phyloP scores from a whole-genome alignment of 345 rosid genomes.

The Euphorbia lathyris region DNA sequence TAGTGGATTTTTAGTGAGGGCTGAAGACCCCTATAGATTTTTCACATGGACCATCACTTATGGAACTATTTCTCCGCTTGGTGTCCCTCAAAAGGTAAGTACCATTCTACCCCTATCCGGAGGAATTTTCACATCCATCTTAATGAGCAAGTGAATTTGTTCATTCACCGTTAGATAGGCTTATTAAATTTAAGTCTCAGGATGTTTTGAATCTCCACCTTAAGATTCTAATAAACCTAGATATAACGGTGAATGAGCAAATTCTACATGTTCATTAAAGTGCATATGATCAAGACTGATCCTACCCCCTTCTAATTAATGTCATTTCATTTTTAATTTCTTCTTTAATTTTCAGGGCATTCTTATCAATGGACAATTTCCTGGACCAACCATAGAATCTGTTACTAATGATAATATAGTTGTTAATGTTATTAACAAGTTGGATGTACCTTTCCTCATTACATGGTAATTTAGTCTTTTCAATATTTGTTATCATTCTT shows the following conservation, averaged over 20 bases:
- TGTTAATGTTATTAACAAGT: slow-evolving; percentile 60
- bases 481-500: not conserved
- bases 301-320: too few relatives aligned
- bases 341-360: slow-evolving; percentile 49
- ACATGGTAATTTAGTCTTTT: slow-evolving; percentile 60
- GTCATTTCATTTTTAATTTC: not conserved
- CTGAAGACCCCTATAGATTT: slow-evolving; percentile 58
- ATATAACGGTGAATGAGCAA: too few relatives aligned
- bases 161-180: too few relatives aligned
- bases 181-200: too few relatives aligned
- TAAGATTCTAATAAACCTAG: too few relatives aligned
- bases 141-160: too few relatives aligned
- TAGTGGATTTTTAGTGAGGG: slow-evolving; percentile 27
- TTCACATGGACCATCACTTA: slow-evolving; percentile 65
- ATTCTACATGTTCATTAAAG: too few relatives aligned
- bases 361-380: slow-evolving; percentile 77
- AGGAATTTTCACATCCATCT: too few relatives aligned
- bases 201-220: too few relatives aligned
- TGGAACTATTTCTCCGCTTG: slow-evolving; percentile 57
- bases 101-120: too few relatives aligned
- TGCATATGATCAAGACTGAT: too few relatives aligned
- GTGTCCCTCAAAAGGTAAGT: slow-evolving; percentile 29
- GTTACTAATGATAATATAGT: slow-evolving; percentile 75
- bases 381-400: slow-evolving; percentile 79
- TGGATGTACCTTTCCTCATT: slow-evolving; percentile 74